Evolutionary conservation across 1,284 basidiomycete species (phyloP), one percentile per base, ranked within the genome.

Genomic region (Cyathus pygmaeus): DNA sequence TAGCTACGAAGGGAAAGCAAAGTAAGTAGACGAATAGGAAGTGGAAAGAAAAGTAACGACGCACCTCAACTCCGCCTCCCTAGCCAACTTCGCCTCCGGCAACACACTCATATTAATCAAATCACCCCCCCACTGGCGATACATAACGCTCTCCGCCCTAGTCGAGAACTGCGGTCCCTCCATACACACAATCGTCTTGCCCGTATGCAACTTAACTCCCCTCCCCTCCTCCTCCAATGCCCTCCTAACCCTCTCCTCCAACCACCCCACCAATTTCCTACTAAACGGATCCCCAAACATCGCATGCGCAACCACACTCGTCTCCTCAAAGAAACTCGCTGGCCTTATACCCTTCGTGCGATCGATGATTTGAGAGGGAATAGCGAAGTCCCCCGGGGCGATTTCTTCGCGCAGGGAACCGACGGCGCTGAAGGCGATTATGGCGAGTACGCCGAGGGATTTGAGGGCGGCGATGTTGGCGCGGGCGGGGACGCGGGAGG

Each of bases 381-480:
- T 88, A 56, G 90, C 85, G 76, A 99, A 96, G 69, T 96, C 90
- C 46, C 95, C 94, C 0, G 94, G 94, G n/a, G 87, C 78, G 73
- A 99, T 95, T 71, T 98, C 95, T 78, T 99, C 97, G 50, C 95
- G 86, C 46, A 99, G 86, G n/a, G 94, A 96, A 39, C 97, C 97
- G 47, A 99, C 97, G 9, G 97, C 97, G 19, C 92, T 94, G 83
- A 99, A 99, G 2, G 96, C 95, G 63, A 99, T 84, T 71, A 99
- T 89, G 44, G 91, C 93, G 63, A 91, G 88, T 17, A 95, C 94
- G 55, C 97, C 97, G 65, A 99, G 85, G 55, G 89, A 90, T 81
- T 99, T 99, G 68, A 99, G 86, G 0, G 96, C 96, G 17, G 96
- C 93, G 73, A 99, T 96, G 85, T 99, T 99, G 65, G 96, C 97